phyloP scores from a whole-genome alignment of 345 rosid genomes.

The Camelina hispida region DNA sequence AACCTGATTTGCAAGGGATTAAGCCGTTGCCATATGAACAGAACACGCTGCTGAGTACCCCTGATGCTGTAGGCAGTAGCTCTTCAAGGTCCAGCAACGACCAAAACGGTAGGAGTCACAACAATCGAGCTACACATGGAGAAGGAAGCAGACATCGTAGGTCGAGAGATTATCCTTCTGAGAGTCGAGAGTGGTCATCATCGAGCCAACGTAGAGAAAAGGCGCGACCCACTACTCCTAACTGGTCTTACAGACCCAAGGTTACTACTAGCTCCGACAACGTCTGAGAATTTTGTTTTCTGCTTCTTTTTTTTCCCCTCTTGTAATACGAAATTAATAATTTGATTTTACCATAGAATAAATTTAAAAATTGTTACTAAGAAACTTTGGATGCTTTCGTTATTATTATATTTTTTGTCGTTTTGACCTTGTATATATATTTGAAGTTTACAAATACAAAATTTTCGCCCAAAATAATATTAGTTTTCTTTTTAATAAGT shows the following conservation, averaged over 20 bases:
- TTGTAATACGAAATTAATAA: neutral
- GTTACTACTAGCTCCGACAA: slow-evolving; percentile 28
- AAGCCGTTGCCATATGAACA: slow-evolving; percentile 62
- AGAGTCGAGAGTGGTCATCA: slow-evolving; percentile 42
- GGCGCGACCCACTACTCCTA: slow-evolving; percentile 8
- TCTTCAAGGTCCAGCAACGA: slow-evolving; percentile 14
- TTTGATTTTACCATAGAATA: neutral
- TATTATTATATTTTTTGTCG: too few species aligned
- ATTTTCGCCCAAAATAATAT: neutral
- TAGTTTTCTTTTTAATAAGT: neutral
- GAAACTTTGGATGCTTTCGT: neutral
- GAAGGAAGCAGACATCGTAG: slow-evolving; percentile 13
- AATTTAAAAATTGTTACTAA: neutral
- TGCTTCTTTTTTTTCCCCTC: neutral
- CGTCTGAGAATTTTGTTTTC: slow-evolving; percentile 2
- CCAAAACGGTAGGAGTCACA: slow-evolving; percentile 20
- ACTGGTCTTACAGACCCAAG: slow-evolving; percentile 22
- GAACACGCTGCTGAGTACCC: slow-evolving; percentile 31
- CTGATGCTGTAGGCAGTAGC: slow-evolving; percentile 14
- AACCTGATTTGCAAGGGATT: slow-evolving; percentile 73
- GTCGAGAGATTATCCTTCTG: slow-evolving; percentile 23
- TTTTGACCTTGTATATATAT: neutral
- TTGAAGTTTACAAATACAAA: neutral
- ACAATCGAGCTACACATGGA: slow-evolving; percentile 2
- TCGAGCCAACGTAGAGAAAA: slow-evolving; percentile 43